phyloP scores from a whole-genome alignment of 768 basidiomycete genomes.

The Russula vinacea region DNA sequence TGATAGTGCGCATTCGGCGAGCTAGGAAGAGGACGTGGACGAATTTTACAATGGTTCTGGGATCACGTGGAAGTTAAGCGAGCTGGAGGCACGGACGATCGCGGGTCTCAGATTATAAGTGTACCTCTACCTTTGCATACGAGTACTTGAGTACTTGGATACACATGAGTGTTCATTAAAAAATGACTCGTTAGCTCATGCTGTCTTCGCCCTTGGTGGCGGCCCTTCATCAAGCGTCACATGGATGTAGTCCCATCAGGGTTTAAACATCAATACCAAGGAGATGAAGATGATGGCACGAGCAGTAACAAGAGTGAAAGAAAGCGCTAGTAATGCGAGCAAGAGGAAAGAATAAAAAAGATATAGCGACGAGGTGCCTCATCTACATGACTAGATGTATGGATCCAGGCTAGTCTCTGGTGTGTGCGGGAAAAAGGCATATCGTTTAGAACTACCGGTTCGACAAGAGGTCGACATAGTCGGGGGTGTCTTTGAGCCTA shows the following conservation, averaged over 20 bases:
- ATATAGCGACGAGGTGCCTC: too few relatives aligned
- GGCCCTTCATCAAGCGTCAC: neutral
- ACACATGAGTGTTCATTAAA: neutral
- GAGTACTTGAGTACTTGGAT: neutral
- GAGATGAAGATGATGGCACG: too few relatives aligned
- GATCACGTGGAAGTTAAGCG: slow-evolving; percentile 79
- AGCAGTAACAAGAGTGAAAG: too few relatives aligned
- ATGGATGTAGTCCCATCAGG: neutral
- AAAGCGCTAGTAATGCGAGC: too few relatives aligned
- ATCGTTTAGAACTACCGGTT: too few relatives aligned
- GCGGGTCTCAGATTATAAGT: slow-evolving; percentile 44
- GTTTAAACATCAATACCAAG: neutral
- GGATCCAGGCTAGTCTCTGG: too few relatives aligned
- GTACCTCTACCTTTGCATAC: neutral
- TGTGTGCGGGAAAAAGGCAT: too few relatives aligned
- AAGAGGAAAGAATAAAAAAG: too few relatives aligned
- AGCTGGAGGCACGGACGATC: slow-evolving; percentile 71
- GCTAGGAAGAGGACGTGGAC: slow-evolving; percentile 92
- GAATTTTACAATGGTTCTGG: slow-evolving; percentile 94
- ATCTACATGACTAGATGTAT: too few relatives aligned
- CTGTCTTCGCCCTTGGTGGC: neutral
- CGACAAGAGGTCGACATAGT: too few relatives aligned
- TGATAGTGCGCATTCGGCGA: neutral
- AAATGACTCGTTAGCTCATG: neutral
- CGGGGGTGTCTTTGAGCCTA: too few relatives aligned